Base-by-base conservation (phyloP, 2,329 filamentous ascomycete genomes). In the Colletotrichum sp. region DNA sequence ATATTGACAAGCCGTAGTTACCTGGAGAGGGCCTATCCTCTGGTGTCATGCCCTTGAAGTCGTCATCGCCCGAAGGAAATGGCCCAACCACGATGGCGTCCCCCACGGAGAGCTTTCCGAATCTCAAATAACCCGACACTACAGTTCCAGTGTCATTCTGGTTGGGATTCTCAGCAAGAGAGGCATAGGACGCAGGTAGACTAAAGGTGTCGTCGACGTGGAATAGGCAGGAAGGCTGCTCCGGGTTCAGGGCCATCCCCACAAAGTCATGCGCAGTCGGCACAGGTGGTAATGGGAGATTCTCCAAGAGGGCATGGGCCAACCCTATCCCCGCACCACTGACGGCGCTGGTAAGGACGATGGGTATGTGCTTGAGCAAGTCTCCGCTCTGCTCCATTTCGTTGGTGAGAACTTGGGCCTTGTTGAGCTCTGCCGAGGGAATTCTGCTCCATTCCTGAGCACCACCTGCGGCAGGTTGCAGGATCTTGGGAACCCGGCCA, bases 121-220 rank as follows among this genome's bases (percentile, higher is more conserved):
- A 94, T n/a, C 94, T 93, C 15, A 98, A 88, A 77, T 97, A 91
- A 1, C 96, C 96, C 56, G 95, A 96, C 8, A 98, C 90, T 16
- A 99, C 94, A n/a, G 92, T 89, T 9, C 93, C 93, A 24, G 87
- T 84, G 67, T 90, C 88, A 43, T 85, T 83, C 61, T 87, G 81
- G 79, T 77, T 76, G 79, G 70, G 68, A n/a, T 76, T 83, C 38
- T 82, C 83, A 4, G 86, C 83, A 18, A 84, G 82, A n/a, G 86
- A 83, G 6, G 90, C 87, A 77, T 92, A 92, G 2, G 92, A 91
- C 1, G 91, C 90, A 2, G 93, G 91, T 16, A 96, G 90, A 73
- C 91, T 94, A 83, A 98, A 98, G 2, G 96, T 92, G 79, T 98
- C 96, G 81, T 98, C 96, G 28, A 98, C 91, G 81, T 98, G 94